Evolutionary conservation across 352 stramenopile genomes (phyloP), one percentile per base, ranked within the genome.

Genomic region (Phytophthora kernoviae): DNA sequence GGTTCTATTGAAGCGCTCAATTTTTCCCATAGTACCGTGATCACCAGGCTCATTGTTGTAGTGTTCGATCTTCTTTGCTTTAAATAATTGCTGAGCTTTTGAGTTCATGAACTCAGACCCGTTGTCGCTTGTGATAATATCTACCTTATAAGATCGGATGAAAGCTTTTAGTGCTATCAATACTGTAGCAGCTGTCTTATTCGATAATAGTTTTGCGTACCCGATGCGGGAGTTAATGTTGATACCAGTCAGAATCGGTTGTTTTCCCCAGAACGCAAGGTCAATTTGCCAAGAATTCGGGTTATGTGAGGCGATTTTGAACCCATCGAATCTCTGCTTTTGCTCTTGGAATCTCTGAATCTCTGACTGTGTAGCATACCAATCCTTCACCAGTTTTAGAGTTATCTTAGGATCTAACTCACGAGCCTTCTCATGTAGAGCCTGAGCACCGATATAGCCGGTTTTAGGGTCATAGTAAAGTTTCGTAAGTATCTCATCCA

Each of bases 151-250:
- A 40, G 26, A 34, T 6, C 46, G 67, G 8, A 67, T 42, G 18
- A 81, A 71, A 26, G 30, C 17, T 39, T 74, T 67, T 0, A 76
- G 39, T 17, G 55, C 72, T 10, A 21, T 44, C 18, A 77, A 20
- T 26, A 84, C 54, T 9, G 48, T 62, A 36, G 26, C 12, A 24
- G 56, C 67, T n/a, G 43, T 65, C 48, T 77, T 81, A 57, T 80
- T 72, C 45, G 40, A 22, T 39, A 81, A 54, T 6, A 79, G 6
- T 32, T 73, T 75, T 14, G 62, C 69, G 21, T 68, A 79, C 15
- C 69, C 73, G 4, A 78, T 32, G 20, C 68, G 60, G 21, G 54
- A 70, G 43, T 77, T 76, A 26, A 78, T 77, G 43, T 81, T 81
- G 46, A 77, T 50, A 52, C 43, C 50, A 12, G 20, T 69, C 4